Base-by-base conservation (phyloP, 768 basidiomycete genomes). In the Kwoniella heveanensis region DNA sequence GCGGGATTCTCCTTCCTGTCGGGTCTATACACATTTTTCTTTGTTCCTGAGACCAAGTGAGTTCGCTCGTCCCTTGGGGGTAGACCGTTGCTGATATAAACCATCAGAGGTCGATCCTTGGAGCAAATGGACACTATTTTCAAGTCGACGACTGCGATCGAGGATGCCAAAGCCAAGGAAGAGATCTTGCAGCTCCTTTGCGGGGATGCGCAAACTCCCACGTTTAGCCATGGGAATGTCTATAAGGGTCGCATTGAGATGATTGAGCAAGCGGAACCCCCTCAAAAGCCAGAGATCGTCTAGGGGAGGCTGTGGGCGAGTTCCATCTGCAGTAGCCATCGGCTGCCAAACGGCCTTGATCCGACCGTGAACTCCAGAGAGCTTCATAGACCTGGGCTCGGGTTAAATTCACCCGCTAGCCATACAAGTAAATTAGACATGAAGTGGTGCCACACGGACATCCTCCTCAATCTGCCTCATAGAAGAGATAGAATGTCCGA, bases 101-200 rank as follows among this genome's bases (percentile, higher is more conserved):
- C 32, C 13, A 48, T 5, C 49, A 51, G 49, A 36, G 64, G 64
- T 30, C 57, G 54, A 30, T 30, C 54, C 1, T 46, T 69, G 21
- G 68, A 69, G 47, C 58, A 61, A 24, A 63, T 68, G 56, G 66
- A 68, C 46, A 36, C 24, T 3, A 62, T 68, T 22, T 66, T 66
- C 49, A 22, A 57, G 2, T 55, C 39, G 21, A 19, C 27, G 12
- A 29, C 37, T 15, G 57, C 44, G 13, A 9, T 21, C 37, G 67
- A 69, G 15, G 49, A 51, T 24, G 49, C 49, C n/a, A 26, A 21
- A 25, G 49, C 49, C n/a, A 51, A 51, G 15, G 49, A 51, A 15
- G 22, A 51, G 49, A 51, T 51, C 24, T 24, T 51, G 12, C 49
- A 51, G 24, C 49, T 51, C 2, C 49, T 51, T 24, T 51, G 49